Evolutionary conservation across 768 basidiomycete genomes (phyloP).

Genomic region (Boletus rufocinnamomeus): DNA sequence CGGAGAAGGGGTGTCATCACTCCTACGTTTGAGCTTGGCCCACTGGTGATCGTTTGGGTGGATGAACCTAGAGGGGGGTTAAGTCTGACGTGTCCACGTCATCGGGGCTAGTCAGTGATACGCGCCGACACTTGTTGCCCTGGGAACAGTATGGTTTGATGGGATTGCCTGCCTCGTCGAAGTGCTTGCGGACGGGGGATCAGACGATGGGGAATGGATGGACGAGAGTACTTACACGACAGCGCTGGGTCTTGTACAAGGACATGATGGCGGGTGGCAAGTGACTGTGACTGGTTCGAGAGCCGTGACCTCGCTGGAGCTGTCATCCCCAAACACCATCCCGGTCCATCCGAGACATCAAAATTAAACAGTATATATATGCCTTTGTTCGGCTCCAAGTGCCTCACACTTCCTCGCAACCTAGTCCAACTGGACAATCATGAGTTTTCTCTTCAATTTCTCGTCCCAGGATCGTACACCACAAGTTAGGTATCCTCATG

Average conservation of each 20-base stretch:
- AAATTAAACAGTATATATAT: neutral
- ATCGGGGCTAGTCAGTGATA: conserved; percentile 16
- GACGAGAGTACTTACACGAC: conserved; percentile 42
- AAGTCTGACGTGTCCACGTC: conserved; percentile 7
- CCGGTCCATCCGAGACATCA: conserved; percentile 18
- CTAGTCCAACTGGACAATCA: neutral
- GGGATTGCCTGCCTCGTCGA: conserved; percentile 44
- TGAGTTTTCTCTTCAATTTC: conserved; percentile 24
- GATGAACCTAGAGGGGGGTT: conserved; percentile 41
- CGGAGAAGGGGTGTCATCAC: conserved; percentile 21
- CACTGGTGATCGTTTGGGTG: conserved; percentile 53
- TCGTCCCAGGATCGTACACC: conserved; percentile 17
- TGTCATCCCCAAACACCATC: neutral
- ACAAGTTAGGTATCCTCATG: conserved; percentile 24
- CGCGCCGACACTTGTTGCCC: conserved; percentile 53
- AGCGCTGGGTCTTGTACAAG: conserved; percentile 47
- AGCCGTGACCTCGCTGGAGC: conserved; percentile 10
- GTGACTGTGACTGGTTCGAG: conserved; percentile 22
- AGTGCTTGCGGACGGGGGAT: conserved; percentile 42
- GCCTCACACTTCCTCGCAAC: neutral
- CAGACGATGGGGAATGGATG: conserved; percentile 14
- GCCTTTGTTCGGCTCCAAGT: neutral
- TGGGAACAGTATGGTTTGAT: conserved; percentile 48
- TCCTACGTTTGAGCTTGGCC: conserved; percentile 27
- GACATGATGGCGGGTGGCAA: conserved; percentile 27